Percentiles rank a stretch among this genome's conserved stretches.
Evolutionary conservation across 163 green algal species (phyloP).

Genomic region (Scenedesmus sp.): DNA sequence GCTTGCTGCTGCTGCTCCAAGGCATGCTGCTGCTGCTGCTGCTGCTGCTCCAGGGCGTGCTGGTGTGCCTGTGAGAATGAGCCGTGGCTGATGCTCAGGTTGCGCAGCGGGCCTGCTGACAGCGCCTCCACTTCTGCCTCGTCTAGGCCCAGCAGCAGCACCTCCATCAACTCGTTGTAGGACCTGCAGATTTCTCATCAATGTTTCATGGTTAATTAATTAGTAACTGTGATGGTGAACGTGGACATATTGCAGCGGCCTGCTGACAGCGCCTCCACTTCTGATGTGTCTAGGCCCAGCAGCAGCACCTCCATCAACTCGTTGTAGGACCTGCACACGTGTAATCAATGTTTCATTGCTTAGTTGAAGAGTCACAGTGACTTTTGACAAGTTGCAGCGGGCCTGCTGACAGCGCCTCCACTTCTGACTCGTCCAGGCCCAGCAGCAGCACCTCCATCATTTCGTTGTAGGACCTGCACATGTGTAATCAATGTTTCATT

Average conservation of each 20-base stretch:
- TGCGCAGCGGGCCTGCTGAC: not conserved
- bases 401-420: no score
- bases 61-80: slow-evolving; percentile 15
- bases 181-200: slow-evolving; percentile 44
- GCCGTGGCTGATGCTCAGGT: slow-evolving; percentile 29
- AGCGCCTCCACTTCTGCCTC: not conserved
- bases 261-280: no score
- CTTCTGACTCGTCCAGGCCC: not conserved
- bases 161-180: slow-evolving; percentile 66
- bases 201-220: no score
- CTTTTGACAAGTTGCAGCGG: no score
- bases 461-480: slow-evolving; percentile 64
- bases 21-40: slow-evolving; percentile 8
- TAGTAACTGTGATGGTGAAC: no score
- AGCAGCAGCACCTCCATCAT: slow-evolving; percentile 38
- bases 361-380: no score
- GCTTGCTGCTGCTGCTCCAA: not conserved
- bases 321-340: no score
- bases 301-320: no score
- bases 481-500: no score
- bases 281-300: no score
- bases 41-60: slow-evolving; percentile 8
- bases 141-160: slow-evolving; percentile 37
- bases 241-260: no score
- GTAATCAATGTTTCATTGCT: no score